Conservation (phyloP, 768 basidiomycete genomes). For the Suillus subluteus region DNA sequence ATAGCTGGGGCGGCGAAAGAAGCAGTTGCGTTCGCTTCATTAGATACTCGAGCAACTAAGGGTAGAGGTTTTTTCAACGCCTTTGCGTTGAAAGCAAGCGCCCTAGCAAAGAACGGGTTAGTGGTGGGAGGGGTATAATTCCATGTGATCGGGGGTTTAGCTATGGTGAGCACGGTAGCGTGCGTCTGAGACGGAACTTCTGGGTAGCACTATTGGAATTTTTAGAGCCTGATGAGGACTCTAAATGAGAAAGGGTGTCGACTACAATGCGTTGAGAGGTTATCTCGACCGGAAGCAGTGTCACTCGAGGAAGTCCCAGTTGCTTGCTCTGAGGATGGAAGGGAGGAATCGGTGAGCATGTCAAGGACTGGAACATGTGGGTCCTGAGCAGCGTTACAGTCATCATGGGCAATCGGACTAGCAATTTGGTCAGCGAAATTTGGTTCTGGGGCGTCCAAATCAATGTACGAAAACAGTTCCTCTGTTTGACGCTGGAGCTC, state of each 20-base stretch:
- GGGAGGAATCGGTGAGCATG: background rate
- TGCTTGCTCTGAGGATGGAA: background rate
- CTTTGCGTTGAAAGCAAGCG: conserved; percentile 3
- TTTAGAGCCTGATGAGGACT: background rate
- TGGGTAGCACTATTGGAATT: background rate
- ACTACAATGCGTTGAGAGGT: background rate
- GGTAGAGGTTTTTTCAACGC: background rate
- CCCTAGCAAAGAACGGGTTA: background rate
- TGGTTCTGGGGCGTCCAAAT: conserved; percentile 1
- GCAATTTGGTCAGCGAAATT: background rate
- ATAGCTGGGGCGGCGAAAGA: background rate
- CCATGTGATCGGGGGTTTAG: background rate
- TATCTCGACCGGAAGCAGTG: background rate
- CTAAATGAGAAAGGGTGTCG: background rate
- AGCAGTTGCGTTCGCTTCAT: background rate
- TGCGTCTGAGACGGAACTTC: background rate
- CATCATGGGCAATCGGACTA: background rate
- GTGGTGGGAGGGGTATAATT: conserved; percentile 2
- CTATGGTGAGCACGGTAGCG: background rate
- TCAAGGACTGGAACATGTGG: background rate
- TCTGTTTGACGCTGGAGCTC: conserved; percentile 7
- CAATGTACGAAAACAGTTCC: background rate
- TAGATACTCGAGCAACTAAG: background rate
- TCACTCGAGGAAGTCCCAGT: background rate
- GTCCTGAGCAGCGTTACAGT: background rate